A percentile compares a stretch with the other conserved stretches of the same genome.
Evolutionary conservation across 495 filamentous ascomycete species (phyloP).

Genomic region (Halenospora varia): DNA sequence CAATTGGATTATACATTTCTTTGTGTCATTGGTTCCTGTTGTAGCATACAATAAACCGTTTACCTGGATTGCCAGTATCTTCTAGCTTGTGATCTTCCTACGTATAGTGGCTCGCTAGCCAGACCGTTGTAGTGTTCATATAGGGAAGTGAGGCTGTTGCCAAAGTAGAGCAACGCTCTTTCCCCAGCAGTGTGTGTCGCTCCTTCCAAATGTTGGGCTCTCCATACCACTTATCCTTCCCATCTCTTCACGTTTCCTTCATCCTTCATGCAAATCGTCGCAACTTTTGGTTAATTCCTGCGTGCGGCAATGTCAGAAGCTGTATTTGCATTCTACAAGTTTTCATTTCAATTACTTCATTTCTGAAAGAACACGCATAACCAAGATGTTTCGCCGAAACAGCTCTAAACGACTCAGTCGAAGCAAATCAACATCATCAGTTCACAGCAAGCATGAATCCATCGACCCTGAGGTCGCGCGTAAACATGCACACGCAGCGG

Average conservation of each 20-base stretch:
- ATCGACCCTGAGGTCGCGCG: slow-evolving; percentile 53
- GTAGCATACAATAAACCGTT: slow-evolving; percentile 18
- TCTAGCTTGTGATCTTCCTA: too few relatives aligned
- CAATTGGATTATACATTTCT: slow-evolving; percentile 27
- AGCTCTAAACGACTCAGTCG: slow-evolving; percentile 47
- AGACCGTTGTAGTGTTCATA: too few relatives aligned
- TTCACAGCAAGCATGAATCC: slow-evolving; percentile 41
- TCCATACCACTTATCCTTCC: not conserved
- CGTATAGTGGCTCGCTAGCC: too few relatives aligned
- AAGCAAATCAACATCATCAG: slow-evolving; percentile 61
- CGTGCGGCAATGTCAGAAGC: slow-evolving; percentile 12
- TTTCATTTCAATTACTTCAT: slow-evolving; percentile 20
- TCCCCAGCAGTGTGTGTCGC: not conserved
- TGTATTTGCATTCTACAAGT: slow-evolving; percentile 21
- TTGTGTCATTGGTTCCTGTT: slow-evolving; percentile 23
- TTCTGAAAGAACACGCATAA: slow-evolving; percentile 7
- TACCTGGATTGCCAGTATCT: slow-evolving; percentile 7
- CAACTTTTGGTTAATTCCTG: slow-evolving; percentile 26
- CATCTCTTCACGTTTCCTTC: not conserved
- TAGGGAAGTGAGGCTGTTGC: too few relatives aligned
- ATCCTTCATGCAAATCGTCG: not conserved
- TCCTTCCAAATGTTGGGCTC: not conserved
- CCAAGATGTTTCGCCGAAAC: slow-evolving; percentile 43
- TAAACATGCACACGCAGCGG: slow-evolving; percentile 62
- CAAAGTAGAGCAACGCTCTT: not conserved